These are phyloP conservation scores for Triticum dicoccoides DNA, from an alignment of 176 grass and related monocot genomes.

Conservation along the genomic window DNA sequence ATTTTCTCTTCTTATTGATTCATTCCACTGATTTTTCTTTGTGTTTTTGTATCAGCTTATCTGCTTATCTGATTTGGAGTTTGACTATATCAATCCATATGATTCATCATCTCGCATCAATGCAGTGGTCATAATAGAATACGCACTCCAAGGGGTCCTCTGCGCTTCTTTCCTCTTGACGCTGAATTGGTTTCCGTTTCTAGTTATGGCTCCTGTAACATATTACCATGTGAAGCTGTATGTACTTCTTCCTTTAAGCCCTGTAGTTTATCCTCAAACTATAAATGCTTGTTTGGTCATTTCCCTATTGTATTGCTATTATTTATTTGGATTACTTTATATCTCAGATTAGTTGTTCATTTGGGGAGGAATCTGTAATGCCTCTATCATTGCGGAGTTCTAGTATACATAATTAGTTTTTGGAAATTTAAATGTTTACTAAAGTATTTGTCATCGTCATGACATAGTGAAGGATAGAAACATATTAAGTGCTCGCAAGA, in stretches of 20 bases:
- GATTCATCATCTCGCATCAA: conserved; percentile 91
- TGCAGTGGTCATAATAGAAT: conserved; percentile 72
- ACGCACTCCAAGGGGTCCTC: conserved; percentile 56
- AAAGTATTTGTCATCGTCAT: not conserved
- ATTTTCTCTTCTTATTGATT: conserved; percentile 21
- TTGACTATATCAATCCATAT: conserved; percentile 93
- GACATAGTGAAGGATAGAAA: not conserved
- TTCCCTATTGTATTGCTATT: not conserved
- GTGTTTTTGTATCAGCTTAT: conserved; percentile 67
- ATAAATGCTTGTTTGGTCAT: not conserved
- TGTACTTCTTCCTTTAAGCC: conserved; percentile 19
- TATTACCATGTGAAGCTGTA: conserved; percentile 94
- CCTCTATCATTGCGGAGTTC: not conserved
- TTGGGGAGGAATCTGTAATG: not conserved
- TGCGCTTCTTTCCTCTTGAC: conserved; percentile 74
- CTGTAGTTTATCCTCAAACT: conserved; percentile 19
- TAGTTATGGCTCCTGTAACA: conserved; percentile 75
- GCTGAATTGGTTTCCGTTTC: conserved; percentile 82
- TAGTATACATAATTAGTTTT: not conserved
- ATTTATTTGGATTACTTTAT: not conserved
- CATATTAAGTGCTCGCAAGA: not conserved
- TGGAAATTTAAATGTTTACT: not conserved
- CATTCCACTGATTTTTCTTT: conserved; percentile 27
- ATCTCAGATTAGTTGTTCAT: not conserved
- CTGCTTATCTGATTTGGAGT: conserved; percentile 89